A percentile compares a stretch with the other conserved stretches of the same genome.
Conservation (phyloP, 2,329 filamentous ascomycete genomes). For the Laburnicola sp. region DNA sequence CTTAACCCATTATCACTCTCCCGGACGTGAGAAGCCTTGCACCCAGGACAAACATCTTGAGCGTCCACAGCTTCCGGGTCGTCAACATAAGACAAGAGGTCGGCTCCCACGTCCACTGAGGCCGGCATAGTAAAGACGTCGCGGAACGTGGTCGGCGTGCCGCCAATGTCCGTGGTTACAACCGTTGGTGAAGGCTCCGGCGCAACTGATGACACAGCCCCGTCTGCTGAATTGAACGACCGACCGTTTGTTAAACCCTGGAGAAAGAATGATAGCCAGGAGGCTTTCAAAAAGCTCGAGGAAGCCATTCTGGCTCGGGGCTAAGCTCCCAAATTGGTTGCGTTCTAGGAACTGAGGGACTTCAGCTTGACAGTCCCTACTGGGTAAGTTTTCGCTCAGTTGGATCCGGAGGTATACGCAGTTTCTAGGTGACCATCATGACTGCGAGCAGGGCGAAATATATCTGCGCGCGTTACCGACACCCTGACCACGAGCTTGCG, state of each 20-base stretch:
- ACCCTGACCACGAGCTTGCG: background rate
- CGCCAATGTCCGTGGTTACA: slow-evolving; percentile 29
- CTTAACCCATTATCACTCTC: slow-evolving; percentile 54
- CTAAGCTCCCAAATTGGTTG: background rate
- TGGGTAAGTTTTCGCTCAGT: background rate
- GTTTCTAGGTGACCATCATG: background rate
- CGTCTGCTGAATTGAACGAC: slow-evolving; percentile 15
- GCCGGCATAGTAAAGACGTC: slow-evolving; percentile 45
- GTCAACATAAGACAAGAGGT: slow-evolving; percentile 48
- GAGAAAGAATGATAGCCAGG: slow-evolving; percentile 28
- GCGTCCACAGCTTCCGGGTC: slow-evolving; percentile 65
- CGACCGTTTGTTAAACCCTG: slow-evolving; percentile 28
- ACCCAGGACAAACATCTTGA: slow-evolving; percentile 65
- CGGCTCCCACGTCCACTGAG: slow-evolving; percentile 37
- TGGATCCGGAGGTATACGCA: background rate
- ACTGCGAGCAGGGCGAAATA: slow-evolving; percentile 1
- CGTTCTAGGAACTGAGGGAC: background rate
- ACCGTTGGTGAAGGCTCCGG: slow-evolving; percentile 25
- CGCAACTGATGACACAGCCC: slow-evolving; percentile 18
- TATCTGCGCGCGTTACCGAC: background rate
- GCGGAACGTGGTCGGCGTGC: slow-evolving; percentile 36
- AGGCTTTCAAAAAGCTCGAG: slow-evolving; percentile 28
- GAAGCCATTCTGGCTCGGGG: slow-evolving; percentile 30
- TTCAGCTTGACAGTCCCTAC: background rate
- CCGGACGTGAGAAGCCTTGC: slow-evolving; percentile 57